Percentiles rank a stretch among this genome's conserved stretches.
Conservation (phyloP, 139 green algal genomes). For the Asterochloris erici region DNA sequence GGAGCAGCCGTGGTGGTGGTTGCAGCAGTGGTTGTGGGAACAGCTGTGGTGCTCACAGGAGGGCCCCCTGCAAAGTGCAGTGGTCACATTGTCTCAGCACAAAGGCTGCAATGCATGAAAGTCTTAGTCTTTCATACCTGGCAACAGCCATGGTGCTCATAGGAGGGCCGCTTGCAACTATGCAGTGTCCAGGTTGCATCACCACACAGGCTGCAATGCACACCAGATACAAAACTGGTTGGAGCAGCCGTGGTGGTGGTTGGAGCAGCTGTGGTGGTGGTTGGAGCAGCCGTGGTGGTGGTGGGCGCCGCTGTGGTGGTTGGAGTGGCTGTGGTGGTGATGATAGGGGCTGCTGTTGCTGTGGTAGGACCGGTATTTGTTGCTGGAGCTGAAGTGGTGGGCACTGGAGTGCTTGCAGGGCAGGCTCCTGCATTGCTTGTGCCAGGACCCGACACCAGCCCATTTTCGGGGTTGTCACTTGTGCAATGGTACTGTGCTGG, state of each 20-base stretch:
- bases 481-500: slow-evolving; percentile 11
- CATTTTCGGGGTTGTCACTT: not conserved
- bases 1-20: not conserved
- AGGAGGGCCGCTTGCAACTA: too few species aligned
- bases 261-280: not conserved
- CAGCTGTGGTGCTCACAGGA: too few species aligned
- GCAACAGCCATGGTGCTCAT: too few species aligned
- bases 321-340: not conserved
- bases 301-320: not conserved
- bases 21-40: not conserved
- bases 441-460: not conserved
- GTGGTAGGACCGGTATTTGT: not conserved
- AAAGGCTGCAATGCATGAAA: too few species aligned
- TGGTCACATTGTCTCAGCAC: too few species aligned
- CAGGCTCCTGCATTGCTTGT: slow-evolving; percentile 7
- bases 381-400: not conserved
- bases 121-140: too few species aligned
- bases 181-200: too few species aligned
- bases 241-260: not conserved
- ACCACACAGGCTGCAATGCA: too few species aligned
- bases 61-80: too few species aligned
- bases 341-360: not conserved
- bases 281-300: not conserved
- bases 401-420: not conserved
- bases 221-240: too few species aligned